Evolutionary conservation across 2,329 filamentous ascomycete genomes (phyloP), one percentile per base, ranked within the genome.

Genomic region (Fusarium cicatricum): DNA sequence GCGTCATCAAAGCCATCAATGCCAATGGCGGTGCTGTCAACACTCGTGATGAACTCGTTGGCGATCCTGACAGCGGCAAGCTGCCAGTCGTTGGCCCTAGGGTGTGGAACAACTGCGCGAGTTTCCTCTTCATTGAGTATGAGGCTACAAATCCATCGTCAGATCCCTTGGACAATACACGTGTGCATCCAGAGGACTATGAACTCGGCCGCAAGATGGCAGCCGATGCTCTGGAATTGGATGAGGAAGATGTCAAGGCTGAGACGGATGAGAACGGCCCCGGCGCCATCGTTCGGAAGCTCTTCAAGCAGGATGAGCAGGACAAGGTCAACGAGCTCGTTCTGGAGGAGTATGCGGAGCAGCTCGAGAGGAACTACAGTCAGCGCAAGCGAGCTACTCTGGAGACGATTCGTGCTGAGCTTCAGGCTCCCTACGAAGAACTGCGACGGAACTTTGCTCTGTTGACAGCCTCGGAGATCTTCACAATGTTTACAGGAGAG

Each of bases 141-240:
- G 93, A 97, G 63, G 83, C 86, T n/a, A 87, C 88, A 12, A 92
- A 91, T 66, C 84, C 88, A 2, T 84, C 90, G 12, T 91, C 93
- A 1, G 95, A 99, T 72, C 96, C 96, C 54, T 82, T 99, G 21
- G 95, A 99, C 76, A 96, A 95, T 72, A 99, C 95, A 40, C 90
- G 95, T 79, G 92, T 99, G 15, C 95, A 99, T 70, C 95, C 95
- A 2, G 95, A 99, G 78, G 95, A 99, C 72, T 99, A 99, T 75
- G 95, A 99, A 66, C 88, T 99, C 58, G 95, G 92, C 42, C 91
- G 94, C 66, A 99, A 99, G 78, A 98, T 99, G 89, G 95, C 95
- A 16, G 95, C 95, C 4, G 95, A 99, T 80, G 95, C 95, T 14
- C 81, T 99, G 41, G 94, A 97, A 72, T 83, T 99, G 64, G 95